Evolutionary conservation across 257 asterid genomes (phyloP).

Genomic region (Petunia axillaris): DNA sequence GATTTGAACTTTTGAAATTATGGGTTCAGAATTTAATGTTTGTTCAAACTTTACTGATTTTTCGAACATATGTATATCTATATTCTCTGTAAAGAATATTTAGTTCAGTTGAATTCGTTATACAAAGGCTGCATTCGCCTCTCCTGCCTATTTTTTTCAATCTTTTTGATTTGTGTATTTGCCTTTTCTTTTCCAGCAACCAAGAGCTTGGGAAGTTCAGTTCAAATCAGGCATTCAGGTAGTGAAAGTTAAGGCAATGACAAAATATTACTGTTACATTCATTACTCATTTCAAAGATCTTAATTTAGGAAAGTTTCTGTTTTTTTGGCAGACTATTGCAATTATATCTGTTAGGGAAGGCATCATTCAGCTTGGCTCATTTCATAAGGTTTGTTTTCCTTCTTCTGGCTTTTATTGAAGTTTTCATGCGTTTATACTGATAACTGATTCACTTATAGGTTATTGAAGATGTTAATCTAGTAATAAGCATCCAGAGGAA

Average conservation of each 20-base stretch:
- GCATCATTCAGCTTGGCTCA: slow-evolving; percentile 81
- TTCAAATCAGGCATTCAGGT: slow-evolving; percentile 91
- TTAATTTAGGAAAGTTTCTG: slow-evolving; percentile 24
- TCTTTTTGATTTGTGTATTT: slow-evolving; percentile 6
- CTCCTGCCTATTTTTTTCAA: too few species aligned
- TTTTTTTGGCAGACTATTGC: slow-evolving; percentile 68
- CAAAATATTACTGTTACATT: background rate
- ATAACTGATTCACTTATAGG: slow-evolving; percentile 37
- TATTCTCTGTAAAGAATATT: background rate
- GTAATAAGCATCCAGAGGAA: slow-evolving; percentile 72
- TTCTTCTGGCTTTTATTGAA: background rate
- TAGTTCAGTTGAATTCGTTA: background rate
- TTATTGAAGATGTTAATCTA: slow-evolving; percentile 61
- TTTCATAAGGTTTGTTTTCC: slow-evolving; percentile 54
- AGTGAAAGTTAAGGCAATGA: background rate
- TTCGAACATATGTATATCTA: background rate
- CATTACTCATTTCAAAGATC: background rate
- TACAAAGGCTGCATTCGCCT: background rate
- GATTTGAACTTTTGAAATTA: background rate
- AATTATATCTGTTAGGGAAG: slow-evolving; percentile 73
- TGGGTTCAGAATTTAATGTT: background rate
- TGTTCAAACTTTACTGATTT: background rate
- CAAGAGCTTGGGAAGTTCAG: slow-evolving; percentile 87
- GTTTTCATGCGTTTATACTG: background rate
- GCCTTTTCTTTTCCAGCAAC: slow-evolving; percentile 49